Base-by-base conservation (phyloP, 176 grass and related monocot species). In the Cenchrus americanus region DNA sequence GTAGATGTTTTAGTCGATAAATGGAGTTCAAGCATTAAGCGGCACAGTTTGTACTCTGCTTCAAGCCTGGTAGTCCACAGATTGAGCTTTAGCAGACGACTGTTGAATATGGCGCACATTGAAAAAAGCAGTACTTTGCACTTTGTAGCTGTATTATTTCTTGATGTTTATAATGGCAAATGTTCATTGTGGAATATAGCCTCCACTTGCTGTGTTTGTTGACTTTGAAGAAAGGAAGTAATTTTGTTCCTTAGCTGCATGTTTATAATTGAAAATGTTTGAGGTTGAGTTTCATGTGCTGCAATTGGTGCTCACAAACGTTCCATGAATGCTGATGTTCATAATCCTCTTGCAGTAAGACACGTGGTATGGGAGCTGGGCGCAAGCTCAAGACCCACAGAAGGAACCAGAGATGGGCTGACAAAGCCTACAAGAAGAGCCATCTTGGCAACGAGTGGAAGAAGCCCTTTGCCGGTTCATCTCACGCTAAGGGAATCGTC, bases 401-500 rank as follows among this genome's bases (percentile, higher is more conserved):
- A 18, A 95, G 90, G 75, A 89, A 90, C 79, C 87, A 95, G 79
- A 57, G 90, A 63, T 95, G 93, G 90, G 93, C 90, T 3, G 93
- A 90, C 75, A 92, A 90, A 55, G 78, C 93, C 57, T 95, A 95
- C 85, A 90, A 92, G 85, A 88, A 94, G 88, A 92, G 93, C 19
- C 93, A 88, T 88, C 87, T 92, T 1, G 93, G 90, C 19, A 95
- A 95, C 0, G 90, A 90, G 88, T 95, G 93, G 93, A 95, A 95
- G 90, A 95, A 92, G 34, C 90, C 93, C 15, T 92, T 95, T 14
- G 88, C 93, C 24, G 88, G 93, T 70, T 95, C 93, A 48, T 95
- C 88, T 34, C 93, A 95, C 3, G 93, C 88, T 3, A 95, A 95
- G 84, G 93, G 93, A 21, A 95, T 92, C 18, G 90, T 92, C 82